A percentile compares a stretch with the other conserved stretches of the same genome.
Conservation (phyloP, 2,329 filamentous ascomycete species). For the Penicillium sp. region DNA sequence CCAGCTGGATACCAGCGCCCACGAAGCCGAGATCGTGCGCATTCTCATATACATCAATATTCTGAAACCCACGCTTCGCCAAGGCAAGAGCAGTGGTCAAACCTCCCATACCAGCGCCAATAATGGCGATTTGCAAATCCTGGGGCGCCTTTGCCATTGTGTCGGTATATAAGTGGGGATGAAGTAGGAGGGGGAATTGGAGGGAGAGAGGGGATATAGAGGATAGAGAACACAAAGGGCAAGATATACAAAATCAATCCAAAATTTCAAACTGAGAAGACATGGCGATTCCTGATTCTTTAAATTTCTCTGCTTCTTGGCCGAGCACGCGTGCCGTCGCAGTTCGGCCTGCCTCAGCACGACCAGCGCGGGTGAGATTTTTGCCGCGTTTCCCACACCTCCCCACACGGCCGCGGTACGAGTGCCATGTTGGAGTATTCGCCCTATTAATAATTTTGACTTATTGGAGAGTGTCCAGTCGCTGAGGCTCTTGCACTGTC, state of each 20-base stretch:
- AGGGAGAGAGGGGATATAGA: not conserved
- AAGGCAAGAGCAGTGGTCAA: constrained; percentile 71
- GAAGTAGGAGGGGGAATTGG: not conserved
- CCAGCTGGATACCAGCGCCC: constrained; percentile 81
- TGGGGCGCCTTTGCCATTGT: constrained; percentile 32
- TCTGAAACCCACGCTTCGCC: constrained; percentile 72
- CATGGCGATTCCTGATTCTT: constrained; percentile 5
- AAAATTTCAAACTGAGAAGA: not conserved
- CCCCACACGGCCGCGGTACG: constrained; percentile 16
- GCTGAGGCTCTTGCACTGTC: not conserved
- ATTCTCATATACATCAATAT: constrained; percentile 73
- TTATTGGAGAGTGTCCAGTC: not conserved
- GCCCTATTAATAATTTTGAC: too few species aligned
- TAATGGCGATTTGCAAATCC: constrained; percentile 47
- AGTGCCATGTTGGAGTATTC: not conserved
- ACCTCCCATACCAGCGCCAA: constrained; percentile 71
- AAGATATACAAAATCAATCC: not conserved
- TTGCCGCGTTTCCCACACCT: constrained; percentile 29
- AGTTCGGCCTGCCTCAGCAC: constrained; percentile 6
- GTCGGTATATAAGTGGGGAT: constrained; percentile 8
- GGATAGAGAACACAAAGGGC: not conserved
- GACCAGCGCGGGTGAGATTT: constrained; percentile 23
- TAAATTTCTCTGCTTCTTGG: constrained; percentile 7
- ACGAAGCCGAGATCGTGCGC: constrained; percentile 76
- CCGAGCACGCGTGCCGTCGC: constrained; percentile 12